A percentile compares a stretch with the other conserved stretches of the same genome.
These are phyloP conservation scores for Malus hybrid DNA, from an alignment of 331 rosid genomes.

Conservation along the genomic window DNA sequence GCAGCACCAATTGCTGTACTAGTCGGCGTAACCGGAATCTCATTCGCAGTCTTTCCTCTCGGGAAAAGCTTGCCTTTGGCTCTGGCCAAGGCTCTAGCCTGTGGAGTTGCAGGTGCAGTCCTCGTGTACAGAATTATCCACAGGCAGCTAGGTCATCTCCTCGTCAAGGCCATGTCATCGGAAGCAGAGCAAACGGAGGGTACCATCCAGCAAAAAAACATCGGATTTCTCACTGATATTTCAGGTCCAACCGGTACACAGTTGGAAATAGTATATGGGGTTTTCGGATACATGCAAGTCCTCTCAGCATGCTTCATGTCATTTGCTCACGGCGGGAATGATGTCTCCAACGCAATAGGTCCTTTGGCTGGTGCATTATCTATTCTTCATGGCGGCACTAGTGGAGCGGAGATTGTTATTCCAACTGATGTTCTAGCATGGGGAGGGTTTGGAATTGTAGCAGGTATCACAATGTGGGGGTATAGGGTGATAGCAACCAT, in stretches of 20 bases:
- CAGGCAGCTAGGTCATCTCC: conserved; percentile 88
- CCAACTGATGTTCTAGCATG: conserved; percentile 92
- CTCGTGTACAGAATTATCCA: conserved; percentile 59
- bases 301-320: conserved; percentile 99
- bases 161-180: conserved; percentile 31
- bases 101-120: conserved; percentile 64
- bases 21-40: conserved; percentile 66
- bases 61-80: conserved; percentile 53
- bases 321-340: conserved; percentile 94
- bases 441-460: conserved; percentile 99
- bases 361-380: conserved; percentile 89
- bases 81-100: conserved; percentile 56
- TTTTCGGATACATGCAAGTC: conserved; percentile 93
- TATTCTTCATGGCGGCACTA: conserved; percentile 63
- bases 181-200: conserved; percentile 36
- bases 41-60: conserved; percentile 67
- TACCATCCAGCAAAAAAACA: conserved; percentile 24
- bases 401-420: conserved; percentile 61
- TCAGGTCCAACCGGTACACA: conserved; percentile 90
- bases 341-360: conserved; percentile 93
- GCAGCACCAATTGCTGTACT: conserved; percentile 91
- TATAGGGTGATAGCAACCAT: conserved; percentile 96
- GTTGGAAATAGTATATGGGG: conserved; percentile 87
- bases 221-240: conserved; percentile 71
- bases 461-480: conserved; percentile 93